phyloP scores from a whole-genome alignment of 2,329 filamentous ascomycete species.

The Tolypocladium amazonense region DNA sequence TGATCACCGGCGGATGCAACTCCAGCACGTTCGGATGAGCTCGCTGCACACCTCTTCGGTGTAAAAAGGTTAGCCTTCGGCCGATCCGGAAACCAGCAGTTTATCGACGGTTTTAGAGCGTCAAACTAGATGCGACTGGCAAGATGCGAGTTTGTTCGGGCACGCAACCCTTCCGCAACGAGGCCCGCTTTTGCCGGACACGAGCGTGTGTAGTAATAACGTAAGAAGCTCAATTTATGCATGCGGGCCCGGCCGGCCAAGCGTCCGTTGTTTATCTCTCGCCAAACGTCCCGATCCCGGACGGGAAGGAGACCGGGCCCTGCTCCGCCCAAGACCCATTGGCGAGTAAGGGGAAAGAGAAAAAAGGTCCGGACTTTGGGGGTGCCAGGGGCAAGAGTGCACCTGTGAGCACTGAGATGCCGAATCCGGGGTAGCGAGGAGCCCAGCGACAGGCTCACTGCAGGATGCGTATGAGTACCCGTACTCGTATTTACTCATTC shows the following conservation, averaged over 20 bases:
- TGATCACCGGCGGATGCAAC: background rate
- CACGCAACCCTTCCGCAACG: background rate
- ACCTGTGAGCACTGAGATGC: background rate
- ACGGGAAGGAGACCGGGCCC: background rate
- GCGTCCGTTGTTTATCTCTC: background rate
- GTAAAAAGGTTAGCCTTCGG: background rate
- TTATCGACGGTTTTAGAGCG: background rate
- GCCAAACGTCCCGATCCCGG: background rate
- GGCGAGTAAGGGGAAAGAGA: background rate
- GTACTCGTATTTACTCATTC: background rate
- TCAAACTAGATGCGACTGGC: background rate
- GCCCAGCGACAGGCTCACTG: background rate
- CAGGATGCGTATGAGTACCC: background rate
- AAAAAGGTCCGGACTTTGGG: background rate
- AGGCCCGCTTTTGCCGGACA: background rate
- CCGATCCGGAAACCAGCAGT: background rate
- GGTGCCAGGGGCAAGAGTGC: background rate
- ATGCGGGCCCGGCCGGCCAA: background rate
- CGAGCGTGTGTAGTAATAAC: background rate
- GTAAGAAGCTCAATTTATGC: background rate
- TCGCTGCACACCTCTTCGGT: background rate
- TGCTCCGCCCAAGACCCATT: background rate
- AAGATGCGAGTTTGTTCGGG: background rate
- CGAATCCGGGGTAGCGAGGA: background rate
- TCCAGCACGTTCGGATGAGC: background rate